These are phyloP conservation scores for Pseudocercospora vitis DNA, from an alignment of 2,329 filamentous ascomycete species.

Conservation along the genomic window DNA sequence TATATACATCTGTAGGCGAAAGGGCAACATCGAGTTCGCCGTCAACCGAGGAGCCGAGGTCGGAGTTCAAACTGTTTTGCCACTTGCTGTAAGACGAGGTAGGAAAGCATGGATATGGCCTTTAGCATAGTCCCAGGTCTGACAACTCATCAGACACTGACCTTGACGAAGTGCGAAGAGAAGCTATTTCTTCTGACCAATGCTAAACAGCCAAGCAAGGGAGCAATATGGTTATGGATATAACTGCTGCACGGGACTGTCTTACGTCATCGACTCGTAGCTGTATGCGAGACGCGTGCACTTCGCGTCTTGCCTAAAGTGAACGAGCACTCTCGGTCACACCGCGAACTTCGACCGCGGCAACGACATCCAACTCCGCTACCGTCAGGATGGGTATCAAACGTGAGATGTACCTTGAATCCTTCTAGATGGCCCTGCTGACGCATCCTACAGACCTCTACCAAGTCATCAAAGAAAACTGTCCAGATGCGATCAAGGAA, in stretches of 20 bases:
- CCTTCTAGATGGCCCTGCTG: background rate
- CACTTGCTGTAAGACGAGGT: background rate
- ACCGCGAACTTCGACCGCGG: no score
- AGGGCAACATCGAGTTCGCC: background rate
- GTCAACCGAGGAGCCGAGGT: background rate
- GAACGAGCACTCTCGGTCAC: background rate
- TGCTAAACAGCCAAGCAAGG: background rate
- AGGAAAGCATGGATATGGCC: background rate
- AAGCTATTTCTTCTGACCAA: no score
- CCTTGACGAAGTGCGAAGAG: no score
- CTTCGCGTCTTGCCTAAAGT: background rate
- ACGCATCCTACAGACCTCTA: slow-evolving; percentile 40
- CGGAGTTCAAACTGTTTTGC: slow-evolving; percentile 1
- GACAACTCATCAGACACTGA: no score
- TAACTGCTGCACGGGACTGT: background rate
- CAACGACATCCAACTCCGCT: slow-evolving; percentile 1
- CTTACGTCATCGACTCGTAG: background rate
- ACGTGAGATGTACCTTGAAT: slow-evolving; percentile 26
- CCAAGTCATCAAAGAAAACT: slow-evolving; percentile 61
- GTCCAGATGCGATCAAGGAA: slow-evolving; percentile 91
- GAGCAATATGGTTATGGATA: background rate
- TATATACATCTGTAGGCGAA: background rate
- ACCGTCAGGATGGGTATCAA: slow-evolving; percentile 41
- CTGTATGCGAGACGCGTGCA: background rate
- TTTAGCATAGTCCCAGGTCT: background rate